phyloP scores from a whole-genome alignment of 2,329 filamentous ascomycete species.

The Fusarium sp. region DNA sequence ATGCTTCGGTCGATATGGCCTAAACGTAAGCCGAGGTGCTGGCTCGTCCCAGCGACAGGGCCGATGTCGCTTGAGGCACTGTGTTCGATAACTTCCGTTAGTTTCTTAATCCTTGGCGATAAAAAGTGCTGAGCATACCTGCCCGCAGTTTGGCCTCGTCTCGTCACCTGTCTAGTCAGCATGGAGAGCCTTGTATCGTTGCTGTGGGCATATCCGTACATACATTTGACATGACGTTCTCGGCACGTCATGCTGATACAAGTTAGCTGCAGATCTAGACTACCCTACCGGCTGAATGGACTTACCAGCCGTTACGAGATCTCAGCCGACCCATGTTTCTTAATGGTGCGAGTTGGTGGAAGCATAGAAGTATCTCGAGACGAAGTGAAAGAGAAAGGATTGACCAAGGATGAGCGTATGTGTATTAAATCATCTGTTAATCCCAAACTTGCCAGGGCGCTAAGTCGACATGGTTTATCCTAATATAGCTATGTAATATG shows the following conservation, averaged over 20 bases:
- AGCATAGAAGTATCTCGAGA: not conserved
- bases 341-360: not conserved
- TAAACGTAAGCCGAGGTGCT: not conserved
- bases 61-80: conserved; percentile 6
- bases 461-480: too few relatives aligned
- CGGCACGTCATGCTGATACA: conserved; percentile 10
- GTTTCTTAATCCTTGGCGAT: too few relatives aligned
- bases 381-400: not conserved
- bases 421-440: too few relatives aligned
- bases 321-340: conserved; percentile 5
- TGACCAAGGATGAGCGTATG: too few relatives aligned
- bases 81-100: too few relatives aligned
- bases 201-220: not conserved
- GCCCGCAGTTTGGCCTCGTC: conserved; percentile 1
- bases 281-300: not conserved
- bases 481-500: too few relatives aligned
- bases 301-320: conserved; percentile 19
- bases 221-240: conserved; percentile 17
- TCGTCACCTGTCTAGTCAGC: conserved; percentile 11
- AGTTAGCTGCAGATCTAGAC: not conserved
- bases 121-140: not conserved
- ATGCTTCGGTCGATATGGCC: not conserved
- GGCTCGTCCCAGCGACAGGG: conserved; percentile 4
- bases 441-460: too few relatives aligned
- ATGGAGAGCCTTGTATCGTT: not conserved